phyloP scores from a whole-genome alignment of 2,329 filamentous ascomycete species.

The Capronia coronata region DNA sequence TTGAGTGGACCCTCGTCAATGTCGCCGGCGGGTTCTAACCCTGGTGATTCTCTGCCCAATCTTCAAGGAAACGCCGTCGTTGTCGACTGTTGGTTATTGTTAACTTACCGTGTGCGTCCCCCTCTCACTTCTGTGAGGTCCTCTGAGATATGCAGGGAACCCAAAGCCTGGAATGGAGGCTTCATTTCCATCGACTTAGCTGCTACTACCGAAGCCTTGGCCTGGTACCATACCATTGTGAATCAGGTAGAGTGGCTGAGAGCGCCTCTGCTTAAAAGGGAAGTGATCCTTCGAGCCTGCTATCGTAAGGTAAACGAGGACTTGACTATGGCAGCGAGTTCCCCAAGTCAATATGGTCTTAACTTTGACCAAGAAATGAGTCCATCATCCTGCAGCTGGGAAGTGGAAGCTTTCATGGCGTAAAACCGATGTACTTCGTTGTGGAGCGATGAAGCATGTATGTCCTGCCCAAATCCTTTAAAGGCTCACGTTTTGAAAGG shows the following conservation, averaged over 20 bases:
- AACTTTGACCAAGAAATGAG: conserved; percentile 17
- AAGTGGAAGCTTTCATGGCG: conserved; percentile 26
- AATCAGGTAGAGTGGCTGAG: conserved; percentile 35
- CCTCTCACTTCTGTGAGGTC: conserved; percentile 36
- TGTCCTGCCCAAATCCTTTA: conserved; percentile 42
- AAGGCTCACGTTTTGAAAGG: no score
- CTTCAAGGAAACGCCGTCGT: conserved; percentile 38
- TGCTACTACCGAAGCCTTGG: conserved; percentile 37
- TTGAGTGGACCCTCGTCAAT: conserved; percentile 2
- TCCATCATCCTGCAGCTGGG: conserved; percentile 19
- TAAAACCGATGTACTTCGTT: no score
- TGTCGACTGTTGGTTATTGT: conserved; percentile 40
- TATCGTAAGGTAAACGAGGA: conserved; percentile 15
- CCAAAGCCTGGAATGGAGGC: conserved; percentile 37
- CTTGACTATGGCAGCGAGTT: conserved; percentile 20
- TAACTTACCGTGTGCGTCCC: no score
- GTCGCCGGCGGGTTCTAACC: neutral
- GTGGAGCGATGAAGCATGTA: conserved; percentile 34
- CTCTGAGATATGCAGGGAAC: conserved; percentile 37
- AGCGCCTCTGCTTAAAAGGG: conserved; percentile 12
- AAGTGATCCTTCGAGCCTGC: conserved; percentile 16
- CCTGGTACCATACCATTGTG: conserved; percentile 40
- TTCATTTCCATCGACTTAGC: conserved; percentile 36
- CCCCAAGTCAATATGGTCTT: conserved; percentile 18
- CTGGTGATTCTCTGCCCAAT: conserved; percentile 1